Evolutionary conservation across 2,329 filamentous ascomycete species (phyloP), one percentile per base, ranked within the genome.

Genomic region (Pyrenophora graminea): DNA sequence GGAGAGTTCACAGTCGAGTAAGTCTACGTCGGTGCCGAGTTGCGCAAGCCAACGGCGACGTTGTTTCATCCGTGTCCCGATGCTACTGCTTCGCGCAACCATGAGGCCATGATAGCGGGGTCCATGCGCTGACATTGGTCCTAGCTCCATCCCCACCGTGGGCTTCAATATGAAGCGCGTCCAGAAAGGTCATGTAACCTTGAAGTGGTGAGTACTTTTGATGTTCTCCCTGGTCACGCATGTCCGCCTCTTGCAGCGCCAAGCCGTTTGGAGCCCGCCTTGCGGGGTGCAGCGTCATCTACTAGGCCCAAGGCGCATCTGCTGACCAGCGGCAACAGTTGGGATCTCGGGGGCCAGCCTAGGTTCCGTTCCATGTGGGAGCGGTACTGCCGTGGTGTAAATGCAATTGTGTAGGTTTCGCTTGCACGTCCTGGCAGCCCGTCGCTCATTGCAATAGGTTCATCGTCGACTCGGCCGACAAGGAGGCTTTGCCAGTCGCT

Each of bases 281-380:
- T 63, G 63, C 62, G 61, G 62, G 60, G 57, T 64, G 61, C 59
- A 59, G 58, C 15, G 60, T 60, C 66, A 64, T 63, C 51, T 67
- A 58, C 61, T 65, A 58, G 56, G 55, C 62, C 57, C 45, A 51
- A 49, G 48, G 53, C 57, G 56, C 58, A 60, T 64, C 68, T 65
- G 69, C 70, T 72, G 70, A 73, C 73, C 67, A 72, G 51, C 54
- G 58, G 56, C 61, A 55, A 59, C 63, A 87, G 85, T 77, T 99
- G 94, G 94, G 94, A 99, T 79, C 85, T 99, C 59, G 94, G 94
- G 64, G 94, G 94, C 46, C 94, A 99, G 77, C 93, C 94, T 65
- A 85, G 93, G 61, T 99, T 97, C 79, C 89, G 94, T 69, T 90
- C 90, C 64, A 99, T 99, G 94, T 99, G 94, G 94, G 94, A 99